phyloP scores from a whole-genome alignment of 768 basidiomycete genomes.

The Russula compacta region DNA sequence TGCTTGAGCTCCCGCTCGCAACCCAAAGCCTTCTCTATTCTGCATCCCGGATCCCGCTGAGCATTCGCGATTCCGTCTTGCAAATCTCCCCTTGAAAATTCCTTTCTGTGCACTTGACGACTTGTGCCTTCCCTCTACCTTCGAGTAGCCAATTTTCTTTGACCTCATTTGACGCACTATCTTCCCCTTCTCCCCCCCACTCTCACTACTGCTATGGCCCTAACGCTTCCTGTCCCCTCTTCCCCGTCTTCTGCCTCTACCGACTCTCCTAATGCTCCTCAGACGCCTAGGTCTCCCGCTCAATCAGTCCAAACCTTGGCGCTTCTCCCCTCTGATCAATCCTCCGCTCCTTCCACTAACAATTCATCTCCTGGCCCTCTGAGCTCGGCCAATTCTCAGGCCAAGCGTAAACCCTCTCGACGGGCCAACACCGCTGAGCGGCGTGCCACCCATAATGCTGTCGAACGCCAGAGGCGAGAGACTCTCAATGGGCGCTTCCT shows the following conservation, averaged over 20 bases:
- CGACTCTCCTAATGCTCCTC: constrained; percentile 37
- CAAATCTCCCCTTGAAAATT: constrained; percentile 12
- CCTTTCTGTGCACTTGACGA: constrained; percentile 14
- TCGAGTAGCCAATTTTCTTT: background rate
- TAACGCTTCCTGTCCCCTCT: constrained; percentile 33
- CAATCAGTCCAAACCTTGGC: constrained; percentile 29
- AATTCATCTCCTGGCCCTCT: constrained; percentile 12
- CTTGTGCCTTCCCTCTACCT: constrained; percentile 18
- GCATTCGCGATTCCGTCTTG: constrained; percentile 36
- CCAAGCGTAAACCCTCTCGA: constrained; percentile 75
- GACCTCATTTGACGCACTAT: constrained; percentile 16
- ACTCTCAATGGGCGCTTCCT: constrained; percentile 89
- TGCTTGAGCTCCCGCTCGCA: constrained; percentile 16
- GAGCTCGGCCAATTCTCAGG: constrained; percentile 29
- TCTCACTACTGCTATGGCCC: constrained; percentile 28
- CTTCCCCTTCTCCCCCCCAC: constrained; percentile 9
- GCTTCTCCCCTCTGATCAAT: constrained; percentile 28
- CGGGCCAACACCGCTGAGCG: constrained; percentile 96
- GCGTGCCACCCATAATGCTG: constrained; percentile 93
- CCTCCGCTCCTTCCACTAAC: constrained; percentile 19
- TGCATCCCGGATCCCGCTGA: constrained; percentile 43
- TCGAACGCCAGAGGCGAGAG: constrained; percentile 89
- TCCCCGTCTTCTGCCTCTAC: constrained; percentile 34
- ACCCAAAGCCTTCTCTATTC: constrained; percentile 31
- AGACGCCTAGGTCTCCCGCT: constrained; percentile 40